A percentile compares a stretch with the other conserved stretches of the same genome.
Evolutionary conservation across 2,329 filamentous ascomycete genomes (phyloP).

Genomic region (Microdochium trichocladiopsis): DNA sequence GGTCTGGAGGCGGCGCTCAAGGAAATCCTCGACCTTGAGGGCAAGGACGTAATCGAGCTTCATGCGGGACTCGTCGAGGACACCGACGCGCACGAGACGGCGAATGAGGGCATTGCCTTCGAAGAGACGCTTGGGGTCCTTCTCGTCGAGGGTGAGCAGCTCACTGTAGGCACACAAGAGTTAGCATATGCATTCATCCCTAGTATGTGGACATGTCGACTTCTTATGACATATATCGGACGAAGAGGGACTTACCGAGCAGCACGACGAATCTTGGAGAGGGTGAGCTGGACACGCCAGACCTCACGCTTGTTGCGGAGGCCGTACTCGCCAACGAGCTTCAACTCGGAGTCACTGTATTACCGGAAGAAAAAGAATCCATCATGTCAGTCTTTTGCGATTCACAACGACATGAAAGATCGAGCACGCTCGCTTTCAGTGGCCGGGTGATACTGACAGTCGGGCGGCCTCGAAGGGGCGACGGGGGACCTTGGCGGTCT

Average conservation of each 20-base stretch:
- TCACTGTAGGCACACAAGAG: slow-evolving; percentile 55
- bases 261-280: slow-evolving; percentile 99
- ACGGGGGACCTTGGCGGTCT: slow-evolving; percentile 98
- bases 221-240: neutral
- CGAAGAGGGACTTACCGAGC: slow-evolving; percentile 67
- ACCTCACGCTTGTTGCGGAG: slow-evolving; percentile 99
- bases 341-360: slow-evolving; percentile 94
- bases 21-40: slow-evolving; percentile 98
- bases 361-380: slow-evolving; percentile 11
- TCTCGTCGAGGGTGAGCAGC: slow-evolving; percentile 99
- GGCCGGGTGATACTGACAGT: slow-evolving; percentile 95
- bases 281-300: slow-evolving; percentile 98
- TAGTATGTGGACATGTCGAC: neutral
- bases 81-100: slow-evolving; percentile 98
- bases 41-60: slow-evolving; percentile 99
- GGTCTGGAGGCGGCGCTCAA: slow-evolving; percentile 99
- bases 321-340: slow-evolving; percentile 99
- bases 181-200: neutral
- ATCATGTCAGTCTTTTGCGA: slow-evolving; percentile 55
- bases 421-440: slow-evolving; percentile 98
- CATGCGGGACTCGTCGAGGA: slow-evolving; percentile 99
- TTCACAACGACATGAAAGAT: slow-evolving; percentile 84
- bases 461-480: slow-evolving; percentile 99
- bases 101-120: slow-evolving; percentile 99
- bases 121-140: slow-evolving; percentile 99